Base-by-base conservation (phyloP, 345 rosid species). In the Melastoma malabathricum region DNA sequence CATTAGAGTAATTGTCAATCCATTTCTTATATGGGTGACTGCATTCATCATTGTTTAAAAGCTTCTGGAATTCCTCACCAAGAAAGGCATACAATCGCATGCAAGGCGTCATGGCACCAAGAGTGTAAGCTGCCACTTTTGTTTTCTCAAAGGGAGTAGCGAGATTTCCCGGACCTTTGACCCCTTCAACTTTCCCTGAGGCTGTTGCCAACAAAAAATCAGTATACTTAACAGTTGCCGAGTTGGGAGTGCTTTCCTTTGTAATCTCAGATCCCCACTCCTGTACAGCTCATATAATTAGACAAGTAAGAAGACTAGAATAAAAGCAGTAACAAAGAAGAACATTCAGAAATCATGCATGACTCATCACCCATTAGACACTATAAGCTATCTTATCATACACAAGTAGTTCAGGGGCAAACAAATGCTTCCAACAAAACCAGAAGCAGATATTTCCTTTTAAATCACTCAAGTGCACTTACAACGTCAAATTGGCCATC, bases 121-220 rank as follows among this genome's bases (percentile, higher is more conserved):
- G 75, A 52, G 86, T 85, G 64, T 93, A 93, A 49, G 99, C 97
- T 2, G 99, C 97, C 71, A 93, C 85, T 75, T 83, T 93, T 25
- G 97, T 93, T 69, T 74, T 85, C 61, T 85, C 99, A 69, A 93
- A 93, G 34, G 97, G 99, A 55, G 99, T 93, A 48, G 88, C 86
- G 60, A 93, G 90, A 69, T 79, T 81, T 48, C 90, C 95, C 1
- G 85, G 95, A 77, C 79, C 95, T 74, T 82, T 87, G 45, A 75
- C 71, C 58, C 97, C 99, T 70, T 78, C 99, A 50, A 88, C 78
- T 68, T 83, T 85, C 61, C 99, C 99, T 13, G 95, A 88, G 50
- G 97, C 89, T 54, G 99, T 93, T 43, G 97, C 95, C 64, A 93
- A 55, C 73, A 88, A 75, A 68, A 88, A 93, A 58, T 88, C 87